These are phyloP conservation scores for Ochetophila trinervis DNA, from an alignment of 306 rosid genomes.

Conservation along the genomic window DNA sequence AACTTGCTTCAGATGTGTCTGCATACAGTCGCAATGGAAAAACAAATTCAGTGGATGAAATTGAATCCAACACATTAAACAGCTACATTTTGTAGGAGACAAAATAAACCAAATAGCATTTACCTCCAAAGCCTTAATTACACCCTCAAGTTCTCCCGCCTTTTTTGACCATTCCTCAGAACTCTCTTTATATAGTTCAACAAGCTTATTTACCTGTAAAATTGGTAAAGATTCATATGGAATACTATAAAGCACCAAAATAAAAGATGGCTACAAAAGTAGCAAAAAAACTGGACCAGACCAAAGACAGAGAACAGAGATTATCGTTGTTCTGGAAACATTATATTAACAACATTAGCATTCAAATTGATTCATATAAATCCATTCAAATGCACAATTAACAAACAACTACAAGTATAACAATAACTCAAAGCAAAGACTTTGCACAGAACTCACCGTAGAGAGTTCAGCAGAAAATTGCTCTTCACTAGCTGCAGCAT, in stretches of 20 bases:
- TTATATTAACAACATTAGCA: background rate
- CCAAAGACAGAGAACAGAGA: no score
- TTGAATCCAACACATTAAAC: background rate
- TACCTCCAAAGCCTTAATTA: slow-evolving; percentile 88
- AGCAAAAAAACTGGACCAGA: no score
- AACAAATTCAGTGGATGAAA: slow-evolving; percentile 8
- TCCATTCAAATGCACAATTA: background rate
- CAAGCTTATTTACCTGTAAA: slow-evolving; percentile 72
- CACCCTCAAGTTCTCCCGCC: slow-evolving; percentile 92
- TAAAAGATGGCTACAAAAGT: background rate
- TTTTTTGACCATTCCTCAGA: slow-evolving; percentile 89
- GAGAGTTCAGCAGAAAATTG: slow-evolving; percentile 71
- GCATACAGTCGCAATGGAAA: slow-evolving; percentile 25
- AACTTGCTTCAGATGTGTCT: slow-evolving; percentile 75
- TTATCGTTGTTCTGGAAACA: background rate
- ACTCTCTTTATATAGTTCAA: slow-evolving; percentile 80
- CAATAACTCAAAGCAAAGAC: slow-evolving; percentile 2
- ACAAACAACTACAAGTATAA: background rate
- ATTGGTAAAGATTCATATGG: background rate
- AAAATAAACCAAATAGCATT: slow-evolving; percentile 7
- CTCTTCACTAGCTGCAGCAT: slow-evolving; percentile 72
- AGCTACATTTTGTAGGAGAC: slow-evolving; percentile 12
- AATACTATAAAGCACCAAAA: background rate
- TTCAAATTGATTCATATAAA: background rate
- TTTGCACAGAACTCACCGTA: slow-evolving; percentile 56